Conservation (phyloP, 352 stramenopile genomes). For the Pythium rishiriense region DNA sequence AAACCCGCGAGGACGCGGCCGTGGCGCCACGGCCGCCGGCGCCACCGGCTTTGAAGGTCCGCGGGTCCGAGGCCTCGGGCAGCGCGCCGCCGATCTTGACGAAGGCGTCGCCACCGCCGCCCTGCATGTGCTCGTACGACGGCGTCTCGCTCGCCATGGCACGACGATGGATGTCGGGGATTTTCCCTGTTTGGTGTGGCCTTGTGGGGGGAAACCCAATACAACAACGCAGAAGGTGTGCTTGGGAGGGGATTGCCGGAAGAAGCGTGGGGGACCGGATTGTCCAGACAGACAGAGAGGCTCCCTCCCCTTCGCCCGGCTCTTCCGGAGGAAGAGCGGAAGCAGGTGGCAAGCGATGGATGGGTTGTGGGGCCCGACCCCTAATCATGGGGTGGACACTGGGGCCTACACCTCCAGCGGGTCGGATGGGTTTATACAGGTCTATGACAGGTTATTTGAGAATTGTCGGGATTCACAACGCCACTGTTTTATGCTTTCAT, state of each 20-base stretch:
- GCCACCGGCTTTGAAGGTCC: conserved; percentile 52
- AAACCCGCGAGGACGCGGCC: conserved; percentile 43
- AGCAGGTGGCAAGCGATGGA: conserved; percentile 7
- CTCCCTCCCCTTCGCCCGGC: conserved; percentile 2
- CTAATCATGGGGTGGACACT: conserved; percentile 13
- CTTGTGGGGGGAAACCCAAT: neutral
- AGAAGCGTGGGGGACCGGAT: conserved; percentile 2
- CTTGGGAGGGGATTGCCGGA: neutral
- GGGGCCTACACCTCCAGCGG: neutral
- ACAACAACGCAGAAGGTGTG: neutral
- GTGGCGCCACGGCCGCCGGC: conserved; percentile 33
- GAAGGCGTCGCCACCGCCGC: conserved; percentile 43
- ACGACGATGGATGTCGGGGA: neutral
- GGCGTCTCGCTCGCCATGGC: conserved; percentile 36
- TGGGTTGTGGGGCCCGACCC: conserved; percentile 7
- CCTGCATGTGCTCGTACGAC: conserved; percentile 62
- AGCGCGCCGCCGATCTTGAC: conserved; percentile 81
- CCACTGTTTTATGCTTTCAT: neutral
- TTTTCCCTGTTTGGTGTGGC: conserved; percentile 5
- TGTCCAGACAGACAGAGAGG: neutral
- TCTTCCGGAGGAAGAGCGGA: conserved; percentile 5
- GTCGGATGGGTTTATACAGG: conserved; percentile 2
- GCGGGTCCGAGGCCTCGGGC: conserved; percentile 68
- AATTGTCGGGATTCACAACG: neutral
- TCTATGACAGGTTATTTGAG: neutral